Evolutionary conservation across 225 moss, liverwort and hornwort species (phyloP), one percentile per base, ranked within the genome.

Genomic region (Physcomitrellopsis africana): DNA sequence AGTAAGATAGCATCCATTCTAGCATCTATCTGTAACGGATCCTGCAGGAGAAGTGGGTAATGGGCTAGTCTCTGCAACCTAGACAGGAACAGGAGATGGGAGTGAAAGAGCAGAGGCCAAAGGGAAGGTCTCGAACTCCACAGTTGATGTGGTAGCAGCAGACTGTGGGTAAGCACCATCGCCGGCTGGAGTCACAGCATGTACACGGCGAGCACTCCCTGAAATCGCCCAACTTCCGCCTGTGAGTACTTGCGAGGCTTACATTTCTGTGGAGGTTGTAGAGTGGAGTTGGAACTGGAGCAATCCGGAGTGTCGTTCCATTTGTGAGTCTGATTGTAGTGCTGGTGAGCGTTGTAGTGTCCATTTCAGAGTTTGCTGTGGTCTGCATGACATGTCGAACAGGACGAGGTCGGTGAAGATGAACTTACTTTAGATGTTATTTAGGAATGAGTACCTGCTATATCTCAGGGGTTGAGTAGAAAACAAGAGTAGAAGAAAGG

Each of bases 121-220:
- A 85, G 17, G 88, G 88, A 11, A 85, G 82, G 45, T 85, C 88
- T 10, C 76, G 88, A 8, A 76, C 58, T 0, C 81, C 80, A 9
- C 88, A 88, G 11, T 83, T 69, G 53, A 88, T 85, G 24, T 88
- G 75, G 70, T 88, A 88, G 80, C 88, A 88, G 80, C 85, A 88
- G 17, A 88, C 69, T 3, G 81, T 88, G 9, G 88, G 85, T 77
- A 88, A 75, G 76, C 88, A 88, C 88, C 85, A 88, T 19, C 73
- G 82, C 15, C 81, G 80, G 11, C 82, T 83, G 3, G 85, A 85
- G 81, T 88, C 88, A 43, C 88, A 88, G 70, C 88, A 88, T 2
- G 88, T 88, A 78, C 88, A 88, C 0, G 88, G 85, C 1, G 88
- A 85, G 81, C 85, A 88, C 53, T 88, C 88, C 29, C 85, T 49